phyloP scores from a whole-genome alignment of 2,329 filamentous ascomycete species.

The Fusarium luffae region DNA sequence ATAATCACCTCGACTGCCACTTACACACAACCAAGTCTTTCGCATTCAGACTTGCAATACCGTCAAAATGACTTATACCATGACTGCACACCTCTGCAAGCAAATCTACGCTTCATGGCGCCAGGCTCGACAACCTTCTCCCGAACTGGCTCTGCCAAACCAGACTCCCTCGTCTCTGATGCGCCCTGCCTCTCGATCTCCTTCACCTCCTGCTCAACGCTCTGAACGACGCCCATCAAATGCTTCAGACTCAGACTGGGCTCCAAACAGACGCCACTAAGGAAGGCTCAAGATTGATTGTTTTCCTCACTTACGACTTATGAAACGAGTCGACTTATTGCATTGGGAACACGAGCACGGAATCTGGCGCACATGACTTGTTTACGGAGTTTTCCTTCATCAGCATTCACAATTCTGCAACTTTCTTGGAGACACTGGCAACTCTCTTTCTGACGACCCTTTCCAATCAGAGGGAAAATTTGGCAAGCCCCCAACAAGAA shows the following conservation, averaged over 20 bases:
- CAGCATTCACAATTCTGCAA: background rate
- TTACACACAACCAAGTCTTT: conserved; percentile 10
- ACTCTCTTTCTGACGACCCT: background rate
- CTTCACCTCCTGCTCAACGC: conserved; percentile 43
- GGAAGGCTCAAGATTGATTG: background rate
- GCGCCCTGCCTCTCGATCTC: conserved; percentile 43
- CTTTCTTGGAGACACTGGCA: background rate
- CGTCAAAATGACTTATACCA: conserved; percentile 67
- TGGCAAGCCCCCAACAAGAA: background rate
- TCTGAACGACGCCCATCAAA: conserved; percentile 43
- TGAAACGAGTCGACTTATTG: conserved; percentile 12
- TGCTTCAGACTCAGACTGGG: conserved; percentile 44
- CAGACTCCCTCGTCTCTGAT: conserved; percentile 44
- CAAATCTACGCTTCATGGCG: conserved; percentile 70
- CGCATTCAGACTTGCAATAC: conserved; percentile 1
- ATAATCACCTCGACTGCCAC: conserved; percentile 1
- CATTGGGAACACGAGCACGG: conserved; percentile 21
- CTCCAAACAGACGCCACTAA: conserved; percentile 35
- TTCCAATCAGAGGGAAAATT: background rate
- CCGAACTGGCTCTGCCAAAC: conserved; percentile 48
- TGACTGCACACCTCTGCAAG: conserved; percentile 70
- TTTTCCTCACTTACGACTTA: conserved; percentile 19
- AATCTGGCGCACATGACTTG: conserved; percentile 25
- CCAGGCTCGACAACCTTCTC: conserved; percentile 58
- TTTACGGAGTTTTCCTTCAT: conserved; percentile 5